A percentile compares a stretch with the other conserved stretches of the same genome.
These are phyloP conservation scores for Termitomyces sp. DNA, from an alignment of 768 basidiomycete genomes.

Conservation along the genomic window DNA sequence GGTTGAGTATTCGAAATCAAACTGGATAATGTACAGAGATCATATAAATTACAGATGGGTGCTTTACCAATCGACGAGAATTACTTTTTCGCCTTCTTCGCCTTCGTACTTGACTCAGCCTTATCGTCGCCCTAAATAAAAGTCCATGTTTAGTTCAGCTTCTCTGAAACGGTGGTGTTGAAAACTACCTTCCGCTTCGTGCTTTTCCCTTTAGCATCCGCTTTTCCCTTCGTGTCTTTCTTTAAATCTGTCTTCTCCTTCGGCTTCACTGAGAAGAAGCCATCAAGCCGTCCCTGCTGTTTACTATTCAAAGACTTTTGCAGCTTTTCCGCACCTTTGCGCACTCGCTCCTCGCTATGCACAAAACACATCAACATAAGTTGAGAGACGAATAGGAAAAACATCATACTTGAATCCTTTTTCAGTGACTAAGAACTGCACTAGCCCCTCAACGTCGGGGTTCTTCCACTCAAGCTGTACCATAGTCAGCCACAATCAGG, in stretches of 20 bases:
- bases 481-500: not conserved
- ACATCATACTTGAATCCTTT: constrained; percentile 88
- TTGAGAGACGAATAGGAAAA: not conserved
- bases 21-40: not conserved
- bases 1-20: not conserved
- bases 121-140: constrained; percentile 33
- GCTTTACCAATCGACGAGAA: not conserved
- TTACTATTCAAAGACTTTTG: constrained; percentile 82
- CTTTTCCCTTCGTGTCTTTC: constrained; percentile 33
- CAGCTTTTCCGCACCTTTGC: constrained; percentile 92
- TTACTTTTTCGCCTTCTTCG: constrained; percentile 34
- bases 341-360: constrained; percentile 91
- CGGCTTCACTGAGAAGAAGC: constrained; percentile 82
- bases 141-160: not conserved
- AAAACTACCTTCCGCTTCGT: constrained; percentile 44
- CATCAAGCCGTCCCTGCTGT: constrained; percentile 94
- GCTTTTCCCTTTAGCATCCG: constrained; percentile 33
- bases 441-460: constrained; percentile 89
- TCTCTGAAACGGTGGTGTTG: not conserved
- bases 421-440: constrained; percentile 88
- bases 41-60: constrained; percentile 10
- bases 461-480: constrained; percentile 87
- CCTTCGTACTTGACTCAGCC: constrained; percentile 30
- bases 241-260: constrained; percentile 38
- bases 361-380: constrained; percentile 1